A percentile compares a stretch with the other conserved stretches of the same genome.
Evolutionary conservation across 805 yeast species (phyloP).

Genomic region (Candida glaebosa): DNA sequence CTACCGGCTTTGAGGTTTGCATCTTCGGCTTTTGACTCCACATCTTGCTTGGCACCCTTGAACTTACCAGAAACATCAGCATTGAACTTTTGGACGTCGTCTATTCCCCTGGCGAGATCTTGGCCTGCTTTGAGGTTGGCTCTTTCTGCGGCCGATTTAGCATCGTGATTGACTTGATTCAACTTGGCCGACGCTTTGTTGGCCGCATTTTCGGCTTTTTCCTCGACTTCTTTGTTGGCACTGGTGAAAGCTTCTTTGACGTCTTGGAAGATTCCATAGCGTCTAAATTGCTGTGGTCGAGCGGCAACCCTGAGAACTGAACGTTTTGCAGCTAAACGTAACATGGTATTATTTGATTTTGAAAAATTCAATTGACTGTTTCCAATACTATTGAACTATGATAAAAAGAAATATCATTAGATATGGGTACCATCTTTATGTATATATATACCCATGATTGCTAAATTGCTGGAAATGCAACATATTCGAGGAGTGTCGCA

Average conservation of each 20-base stretch:
- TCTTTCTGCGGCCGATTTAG: slow-evolving; percentile 9
- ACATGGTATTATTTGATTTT: background rate
- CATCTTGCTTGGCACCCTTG: too few relatives aligned
- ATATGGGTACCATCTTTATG: too few relatives aligned
- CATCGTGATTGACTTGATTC: slow-evolving; percentile 2
- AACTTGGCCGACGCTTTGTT: slow-evolving; percentile 7
- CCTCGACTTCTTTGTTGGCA: slow-evolving; percentile 35
- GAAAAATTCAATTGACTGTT: background rate
- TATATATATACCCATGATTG: background rate
- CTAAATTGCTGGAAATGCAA: background rate
- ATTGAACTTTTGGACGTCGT: too few relatives aligned
- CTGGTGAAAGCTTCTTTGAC: slow-evolving; percentile 31
- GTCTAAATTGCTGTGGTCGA: slow-evolving; percentile 2
- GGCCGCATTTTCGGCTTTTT: slow-evolving; percentile 27
- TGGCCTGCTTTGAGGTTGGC: slow-evolving; percentile 18
- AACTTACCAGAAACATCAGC: too few relatives aligned
- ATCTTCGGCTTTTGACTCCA: slow-evolving; percentile 17
- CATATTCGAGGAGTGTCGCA: background rate
- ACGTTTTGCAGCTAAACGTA: background rate
- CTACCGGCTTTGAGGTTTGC: slow-evolving; percentile 30
- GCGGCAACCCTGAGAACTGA: background rate
- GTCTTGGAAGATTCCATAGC: slow-evolving; percentile 26
- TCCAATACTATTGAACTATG: too few relatives aligned
- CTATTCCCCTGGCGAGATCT: slow-evolving; percentile 27
- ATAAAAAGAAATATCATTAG: too few relatives aligned